Percentiles rank a stretch among this genome's conserved stretches.
phyloP scores from a whole-genome alignment of 441 rosid genomes.

The Hura crepitans region DNA sequence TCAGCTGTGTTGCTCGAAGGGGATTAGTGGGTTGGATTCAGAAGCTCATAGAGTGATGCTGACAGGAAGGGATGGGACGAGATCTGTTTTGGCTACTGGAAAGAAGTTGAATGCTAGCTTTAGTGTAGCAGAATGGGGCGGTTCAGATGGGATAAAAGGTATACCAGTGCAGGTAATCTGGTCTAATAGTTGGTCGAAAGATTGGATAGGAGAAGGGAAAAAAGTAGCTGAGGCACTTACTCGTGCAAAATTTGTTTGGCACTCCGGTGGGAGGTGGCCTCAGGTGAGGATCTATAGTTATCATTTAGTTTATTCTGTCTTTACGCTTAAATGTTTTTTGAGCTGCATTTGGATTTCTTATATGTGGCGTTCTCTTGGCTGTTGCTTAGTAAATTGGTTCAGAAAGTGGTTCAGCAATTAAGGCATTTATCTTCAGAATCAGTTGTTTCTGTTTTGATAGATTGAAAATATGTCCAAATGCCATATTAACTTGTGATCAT shows the following conservation, averaged over 20 bases:
- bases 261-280: constrained; percentile 87
- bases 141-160: constrained; percentile 46
- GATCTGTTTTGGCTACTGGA: constrained; percentile 51
- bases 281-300: constrained; percentile 48
- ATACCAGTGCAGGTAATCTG: constrained; percentile 76
- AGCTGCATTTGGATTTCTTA: constrained; percentile 8
- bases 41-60: constrained; percentile 69
- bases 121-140: constrained; percentile 68
- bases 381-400: constrained; percentile 13
- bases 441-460: background rate
- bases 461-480: background rate
- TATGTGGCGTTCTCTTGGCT: constrained; percentile 8
- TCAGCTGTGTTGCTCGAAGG: constrained; percentile 55
- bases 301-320: background rate
- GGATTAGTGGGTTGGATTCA: constrained; percentile 39
- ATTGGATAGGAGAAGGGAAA: constrained; percentile 66
- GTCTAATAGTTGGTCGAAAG: constrained; percentile 61
- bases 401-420: constrained; percentile 3
- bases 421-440: background rate
- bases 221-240: constrained; percentile 62
- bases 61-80: constrained; percentile 64
- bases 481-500: background rate
- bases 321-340: background rate
- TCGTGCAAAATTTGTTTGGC: constrained; percentile 57
- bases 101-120: constrained; percentile 72